Evolutionary conservation across 768 basidiomycete genomes (phyloP).

Genomic region (Serendipita sp.): DNA sequence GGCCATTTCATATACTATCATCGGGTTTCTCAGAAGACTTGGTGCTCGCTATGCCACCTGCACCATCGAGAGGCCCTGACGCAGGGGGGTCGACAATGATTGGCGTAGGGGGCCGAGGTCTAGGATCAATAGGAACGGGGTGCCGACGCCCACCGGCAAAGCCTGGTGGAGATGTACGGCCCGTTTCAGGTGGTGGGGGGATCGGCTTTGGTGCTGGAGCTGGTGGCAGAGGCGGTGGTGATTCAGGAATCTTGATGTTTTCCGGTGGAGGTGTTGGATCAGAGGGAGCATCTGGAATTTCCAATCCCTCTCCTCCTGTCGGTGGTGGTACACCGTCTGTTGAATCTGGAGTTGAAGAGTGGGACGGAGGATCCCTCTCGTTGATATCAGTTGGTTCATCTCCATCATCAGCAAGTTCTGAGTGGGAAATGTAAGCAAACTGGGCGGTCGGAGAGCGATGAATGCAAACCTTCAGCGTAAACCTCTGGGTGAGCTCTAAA

Average conservation of each 20-base stretch:
- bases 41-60: background rate
- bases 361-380: background rate
- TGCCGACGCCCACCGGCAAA: background rate
- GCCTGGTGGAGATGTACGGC: too few species aligned
- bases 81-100: background rate
- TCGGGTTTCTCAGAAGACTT: background rate
- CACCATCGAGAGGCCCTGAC: background rate
- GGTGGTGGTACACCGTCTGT: background rate
- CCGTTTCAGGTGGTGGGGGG: too few species aligned
- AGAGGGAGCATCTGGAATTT: background rate
- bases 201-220: too few species aligned
- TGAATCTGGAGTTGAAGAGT: background rate
- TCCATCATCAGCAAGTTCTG: constrained; percentile 1
- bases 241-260: background rate
- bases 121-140: background rate
- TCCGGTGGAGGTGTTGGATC: background rate
- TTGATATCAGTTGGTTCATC: background rate
- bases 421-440: background rate
- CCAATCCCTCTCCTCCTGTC: background rate
- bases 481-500: constrained; percentile 90
- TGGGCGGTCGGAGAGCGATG: too few species aligned
- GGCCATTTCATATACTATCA: background rate
- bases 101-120: background rate
- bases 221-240: background rate
- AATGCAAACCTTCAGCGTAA: constrained; percentile 72